A percentile compares a stretch with the other conserved stretches of the same genome.
Evolutionary conservation across 106 monocot genomes (phyloP).

Genomic region (Platanthera zijinensis): DNA sequence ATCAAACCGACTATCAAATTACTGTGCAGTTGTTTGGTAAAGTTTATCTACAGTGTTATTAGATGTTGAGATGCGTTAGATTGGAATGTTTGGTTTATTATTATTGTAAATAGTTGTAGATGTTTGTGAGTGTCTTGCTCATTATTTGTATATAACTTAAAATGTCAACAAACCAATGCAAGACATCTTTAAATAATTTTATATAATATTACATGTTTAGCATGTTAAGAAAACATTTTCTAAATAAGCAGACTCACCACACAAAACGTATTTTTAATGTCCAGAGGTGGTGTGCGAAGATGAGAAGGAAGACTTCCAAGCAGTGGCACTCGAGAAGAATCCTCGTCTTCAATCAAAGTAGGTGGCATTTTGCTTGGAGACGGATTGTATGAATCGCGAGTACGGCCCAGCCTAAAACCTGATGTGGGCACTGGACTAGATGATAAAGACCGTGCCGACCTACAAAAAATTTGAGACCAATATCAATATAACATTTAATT

Average conservation of each 20-base stretch:
- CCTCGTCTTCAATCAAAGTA: conserved; percentile 10
- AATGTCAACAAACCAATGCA: no score
- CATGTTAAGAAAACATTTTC: background rate
- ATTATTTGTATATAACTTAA: background rate
- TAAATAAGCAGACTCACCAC: conserved; percentile 30
- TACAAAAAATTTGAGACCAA: conserved; percentile 19
- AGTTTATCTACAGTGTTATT: no score
- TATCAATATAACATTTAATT: background rate
- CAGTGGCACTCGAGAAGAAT: conserved; percentile 33
- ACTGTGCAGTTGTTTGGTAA: background rate
- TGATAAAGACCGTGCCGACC: conserved; percentile 84
- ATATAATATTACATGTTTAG: background rate
- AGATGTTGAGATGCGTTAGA: no score
- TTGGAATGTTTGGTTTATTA: no score
- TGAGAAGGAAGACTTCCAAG: conserved; percentile 21
- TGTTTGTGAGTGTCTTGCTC: no score
- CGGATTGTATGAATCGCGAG: conserved; percentile 18
- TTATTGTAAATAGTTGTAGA: no score
- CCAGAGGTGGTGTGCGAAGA: conserved; percentile 4
- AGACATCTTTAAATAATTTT: no score
- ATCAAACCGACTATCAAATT: background rate
- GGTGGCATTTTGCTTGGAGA: conserved; percentile 20
- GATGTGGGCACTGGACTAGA: conserved; percentile 52
- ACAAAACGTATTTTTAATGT: conserved; percentile 45
- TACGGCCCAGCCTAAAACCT: conserved; percentile 27